phyloP scores from a whole-genome alignment of 2,329 filamentous ascomycete genomes.

The Phaeosphaeriaceae sp. region DNA sequence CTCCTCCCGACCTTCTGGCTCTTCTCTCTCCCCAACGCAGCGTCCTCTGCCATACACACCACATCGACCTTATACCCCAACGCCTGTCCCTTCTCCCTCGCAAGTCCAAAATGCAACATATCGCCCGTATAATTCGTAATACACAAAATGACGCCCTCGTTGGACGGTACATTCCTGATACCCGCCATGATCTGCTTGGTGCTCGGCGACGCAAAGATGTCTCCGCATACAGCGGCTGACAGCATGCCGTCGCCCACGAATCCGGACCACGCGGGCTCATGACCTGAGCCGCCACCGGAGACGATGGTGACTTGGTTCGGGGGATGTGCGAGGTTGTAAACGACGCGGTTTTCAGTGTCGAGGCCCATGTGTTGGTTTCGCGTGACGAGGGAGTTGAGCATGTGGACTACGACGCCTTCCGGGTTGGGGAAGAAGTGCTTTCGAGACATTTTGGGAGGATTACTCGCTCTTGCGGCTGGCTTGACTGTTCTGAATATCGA shows the following conservation, averaged over 20 bases:
- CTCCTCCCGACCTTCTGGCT: constrained; percentile 58
- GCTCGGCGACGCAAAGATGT: constrained; percentile 58
- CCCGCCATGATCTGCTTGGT: constrained; percentile 61
- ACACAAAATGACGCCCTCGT: constrained; percentile 57
- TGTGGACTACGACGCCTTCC: constrained; percentile 59
- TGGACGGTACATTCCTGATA: constrained; percentile 55
- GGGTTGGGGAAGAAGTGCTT: constrained; percentile 64
- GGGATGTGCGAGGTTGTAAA: constrained; percentile 55
- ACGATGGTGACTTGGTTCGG: constrained; percentile 55
- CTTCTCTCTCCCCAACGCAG: constrained; percentile 57
- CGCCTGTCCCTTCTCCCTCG: constrained; percentile 56
- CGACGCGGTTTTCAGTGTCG: constrained; percentile 57
- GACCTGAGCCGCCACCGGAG: constrained; percentile 57
- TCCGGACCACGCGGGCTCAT: constrained; percentile 59
- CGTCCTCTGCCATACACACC: constrained; percentile 59
- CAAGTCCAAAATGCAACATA: constrained; percentile 59
- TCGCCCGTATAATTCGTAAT: constrained; percentile 61
- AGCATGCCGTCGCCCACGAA: constrained; percentile 60
- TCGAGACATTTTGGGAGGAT: constrained; percentile 54
- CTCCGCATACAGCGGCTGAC: constrained; percentile 57
- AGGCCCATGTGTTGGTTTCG: constrained; percentile 55
- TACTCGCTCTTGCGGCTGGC: no score
- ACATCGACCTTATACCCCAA: constrained; percentile 56
- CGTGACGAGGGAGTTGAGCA: constrained; percentile 56
- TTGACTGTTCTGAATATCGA: no score